Evolutionary conservation across 805 yeast species (phyloP).

Genomic region (Barnettozyma californica): DNA sequence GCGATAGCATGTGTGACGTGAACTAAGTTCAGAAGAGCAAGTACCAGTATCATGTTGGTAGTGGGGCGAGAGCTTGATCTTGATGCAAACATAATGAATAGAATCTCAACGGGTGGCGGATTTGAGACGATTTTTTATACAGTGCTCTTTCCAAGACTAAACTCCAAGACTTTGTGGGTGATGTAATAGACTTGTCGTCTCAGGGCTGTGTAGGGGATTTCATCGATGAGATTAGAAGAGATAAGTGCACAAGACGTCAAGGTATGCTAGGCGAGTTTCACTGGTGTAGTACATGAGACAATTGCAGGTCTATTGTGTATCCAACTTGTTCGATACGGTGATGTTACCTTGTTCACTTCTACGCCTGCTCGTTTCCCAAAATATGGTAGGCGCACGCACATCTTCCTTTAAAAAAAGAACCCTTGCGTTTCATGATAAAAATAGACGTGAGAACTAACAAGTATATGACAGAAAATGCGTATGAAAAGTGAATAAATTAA

Average conservation of each 20-base stretch:
- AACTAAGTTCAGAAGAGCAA: background rate
- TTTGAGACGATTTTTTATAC: background rate
- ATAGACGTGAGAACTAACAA: too few relatives aligned
- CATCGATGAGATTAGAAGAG: background rate
- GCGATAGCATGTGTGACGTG: conserved; percentile 6
- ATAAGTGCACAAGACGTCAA: background rate
- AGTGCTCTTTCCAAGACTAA: background rate
- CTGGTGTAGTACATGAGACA: too few relatives aligned
- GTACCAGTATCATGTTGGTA: background rate
- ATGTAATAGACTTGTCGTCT: background rate
- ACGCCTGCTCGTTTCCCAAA: background rate
- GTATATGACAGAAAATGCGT: background rate
- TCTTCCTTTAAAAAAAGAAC: too few relatives aligned
- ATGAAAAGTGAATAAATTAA: background rate
- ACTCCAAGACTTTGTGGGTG: background rate
- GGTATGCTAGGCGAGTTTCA: too few relatives aligned
- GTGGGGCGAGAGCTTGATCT: background rate
- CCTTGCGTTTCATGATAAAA: too few relatives aligned
- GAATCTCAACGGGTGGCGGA: background rate
- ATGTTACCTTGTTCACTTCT: background rate
- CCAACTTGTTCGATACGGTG: background rate
- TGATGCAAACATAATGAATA: too few relatives aligned
- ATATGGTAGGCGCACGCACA: background rate
- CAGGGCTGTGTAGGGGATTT: background rate
- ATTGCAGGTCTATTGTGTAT: background rate